A percentile compares a stretch with the other conserved stretches of the same genome.
Evolutionary conservation across 352 stramenopile species (phyloP).

Genomic region (Globisporangium splendens): DNA sequence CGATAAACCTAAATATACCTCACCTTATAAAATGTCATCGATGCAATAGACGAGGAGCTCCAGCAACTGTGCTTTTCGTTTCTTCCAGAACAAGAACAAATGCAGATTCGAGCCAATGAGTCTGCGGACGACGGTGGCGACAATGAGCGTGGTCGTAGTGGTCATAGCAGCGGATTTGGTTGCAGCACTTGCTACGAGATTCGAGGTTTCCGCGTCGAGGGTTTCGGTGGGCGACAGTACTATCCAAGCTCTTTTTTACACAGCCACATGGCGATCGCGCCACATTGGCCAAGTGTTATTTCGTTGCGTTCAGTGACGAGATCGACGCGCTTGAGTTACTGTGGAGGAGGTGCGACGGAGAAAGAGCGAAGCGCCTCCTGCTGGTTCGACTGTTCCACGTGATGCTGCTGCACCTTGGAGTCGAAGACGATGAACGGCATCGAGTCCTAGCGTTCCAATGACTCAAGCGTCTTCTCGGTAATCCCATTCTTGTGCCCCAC

Average conservation of each 20-base stretch:
- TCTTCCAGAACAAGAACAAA: conserved; percentile 6
- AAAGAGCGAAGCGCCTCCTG: conserved; percentile 14
- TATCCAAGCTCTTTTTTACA: conserved; percentile 48
- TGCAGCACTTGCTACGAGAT: conserved; percentile 12
- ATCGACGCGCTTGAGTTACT: conserved; percentile 3
- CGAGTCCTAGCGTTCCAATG: conserved; percentile 24
- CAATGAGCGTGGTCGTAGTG: neutral
- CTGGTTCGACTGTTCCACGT: conserved; percentile 42
- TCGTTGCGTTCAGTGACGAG: conserved; percentile 20
- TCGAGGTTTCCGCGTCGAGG: conserved; percentile 15
- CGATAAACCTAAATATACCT: too few species aligned
- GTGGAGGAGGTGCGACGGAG: neutral
- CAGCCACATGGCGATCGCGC: conserved; percentile 22
- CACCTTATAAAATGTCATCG: conserved; percentile 20
- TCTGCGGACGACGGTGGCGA: neutral
- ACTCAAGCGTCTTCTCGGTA: conserved; percentile 16
- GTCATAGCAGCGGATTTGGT: neutral
- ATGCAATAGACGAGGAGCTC: conserved; percentile 25
- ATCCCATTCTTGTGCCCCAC: neutral
- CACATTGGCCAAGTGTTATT: conserved; percentile 40
- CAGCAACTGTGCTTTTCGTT: conserved; percentile 30
- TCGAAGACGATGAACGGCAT: conserved; percentile 33
- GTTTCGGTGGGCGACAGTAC: conserved; percentile 56
- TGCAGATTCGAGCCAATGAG: neutral
- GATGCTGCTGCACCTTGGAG: conserved; percentile 45